Conservation (phyloP, 768 basidiomycete species). For the Chlorophyllum brunneum region DNA sequence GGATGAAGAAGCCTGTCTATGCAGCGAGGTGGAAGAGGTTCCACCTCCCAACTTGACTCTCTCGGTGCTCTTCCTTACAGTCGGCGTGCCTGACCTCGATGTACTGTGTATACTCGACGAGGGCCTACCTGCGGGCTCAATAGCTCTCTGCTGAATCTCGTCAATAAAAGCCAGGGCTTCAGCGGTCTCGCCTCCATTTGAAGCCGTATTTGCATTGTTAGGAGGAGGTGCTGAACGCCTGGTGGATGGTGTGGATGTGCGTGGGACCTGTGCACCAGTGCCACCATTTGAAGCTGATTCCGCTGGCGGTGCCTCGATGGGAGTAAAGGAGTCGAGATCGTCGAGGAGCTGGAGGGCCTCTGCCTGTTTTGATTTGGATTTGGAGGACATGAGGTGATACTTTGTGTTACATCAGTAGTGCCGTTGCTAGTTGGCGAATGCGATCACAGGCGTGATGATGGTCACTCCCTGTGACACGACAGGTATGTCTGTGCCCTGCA, state of each 20-base stretch:
- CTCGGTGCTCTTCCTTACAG: conserved; percentile 71
- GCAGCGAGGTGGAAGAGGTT: conserved; percentile 32
- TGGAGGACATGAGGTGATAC: conserved; percentile 30
- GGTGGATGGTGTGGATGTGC: conserved; percentile 12
- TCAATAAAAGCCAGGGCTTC: conserved; percentile 92
- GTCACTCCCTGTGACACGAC: conserved; percentile 1
- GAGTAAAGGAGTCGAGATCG: conserved; percentile 83
- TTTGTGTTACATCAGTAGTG: background rate
- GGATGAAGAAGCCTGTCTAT: conserved; percentile 18
- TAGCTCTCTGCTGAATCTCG: conserved; percentile 90
- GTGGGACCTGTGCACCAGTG: conserved; percentile 18
- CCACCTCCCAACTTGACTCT: conserved; percentile 64
- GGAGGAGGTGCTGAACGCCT: conserved; percentile 6
- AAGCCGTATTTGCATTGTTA: conserved; percentile 17
- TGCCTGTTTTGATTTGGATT: conserved; percentile 73
- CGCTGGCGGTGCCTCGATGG: conserved; percentile 11
- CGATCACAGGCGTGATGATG: conserved; percentile 6
- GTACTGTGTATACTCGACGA: conserved; percentile 34
- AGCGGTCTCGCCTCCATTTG: conserved; percentile 57
- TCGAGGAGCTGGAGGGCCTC: conserved; percentile 93
- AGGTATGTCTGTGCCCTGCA: background rate
- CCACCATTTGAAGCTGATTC: conserved; percentile 14
- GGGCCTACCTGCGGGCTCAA: conserved; percentile 65
- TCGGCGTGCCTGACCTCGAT: conserved; percentile 69
- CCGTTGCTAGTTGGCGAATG: background rate